These are phyloP conservation scores for Mediolabrus comicus DNA, from an alignment of 108 stramenopile species.

Conservation along the genomic window DNA sequence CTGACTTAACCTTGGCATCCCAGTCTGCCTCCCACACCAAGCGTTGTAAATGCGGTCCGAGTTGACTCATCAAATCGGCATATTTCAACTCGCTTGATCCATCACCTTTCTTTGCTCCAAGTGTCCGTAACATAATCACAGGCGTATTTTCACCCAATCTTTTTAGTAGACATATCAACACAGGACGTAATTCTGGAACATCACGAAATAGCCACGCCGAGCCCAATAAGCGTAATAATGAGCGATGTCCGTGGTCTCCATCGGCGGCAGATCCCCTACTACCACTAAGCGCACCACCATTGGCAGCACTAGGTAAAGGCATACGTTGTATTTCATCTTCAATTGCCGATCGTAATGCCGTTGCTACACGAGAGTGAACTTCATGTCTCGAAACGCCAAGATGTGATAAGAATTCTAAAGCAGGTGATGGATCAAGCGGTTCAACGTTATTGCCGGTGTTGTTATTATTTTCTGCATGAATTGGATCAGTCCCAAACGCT, in stretches of 20 bases:
- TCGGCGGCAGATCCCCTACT: not conserved
- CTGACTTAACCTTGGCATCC: constrained; percentile 52
- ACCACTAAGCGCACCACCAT: not conserved
- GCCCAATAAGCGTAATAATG: constrained; percentile 63
- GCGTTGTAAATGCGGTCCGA: constrained; percentile 67
- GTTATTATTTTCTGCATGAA: constrained; percentile 19
- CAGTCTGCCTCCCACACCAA: constrained; percentile 89
- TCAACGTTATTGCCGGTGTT: constrained; percentile 28
- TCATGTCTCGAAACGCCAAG: constrained; percentile 74
- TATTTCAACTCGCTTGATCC: constrained; percentile 50
- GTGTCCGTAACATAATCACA: constrained; percentile 52
- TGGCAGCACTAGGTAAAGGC: constrained; percentile 9
- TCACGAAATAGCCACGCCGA: constrained; percentile 75
- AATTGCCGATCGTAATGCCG: constrained; percentile 64
- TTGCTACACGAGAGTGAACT: constrained; percentile 75
- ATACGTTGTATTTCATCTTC: constrained; percentile 84
- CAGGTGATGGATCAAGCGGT: constrained; percentile 78
- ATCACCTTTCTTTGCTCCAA: constrained; percentile 50
- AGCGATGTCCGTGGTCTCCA: constrained; percentile 19
- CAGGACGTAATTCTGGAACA: constrained; percentile 75
- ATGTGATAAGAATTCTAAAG: constrained; percentile 71
- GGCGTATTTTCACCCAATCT: constrained; percentile 79
- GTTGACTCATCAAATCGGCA: constrained; percentile 68
- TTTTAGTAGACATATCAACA: constrained; percentile 73
- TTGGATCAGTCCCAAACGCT: constrained; percentile 71